Evolutionary conservation across 306 rosid genomes (phyloP).

Genomic region (Lupinus albus): DNA sequence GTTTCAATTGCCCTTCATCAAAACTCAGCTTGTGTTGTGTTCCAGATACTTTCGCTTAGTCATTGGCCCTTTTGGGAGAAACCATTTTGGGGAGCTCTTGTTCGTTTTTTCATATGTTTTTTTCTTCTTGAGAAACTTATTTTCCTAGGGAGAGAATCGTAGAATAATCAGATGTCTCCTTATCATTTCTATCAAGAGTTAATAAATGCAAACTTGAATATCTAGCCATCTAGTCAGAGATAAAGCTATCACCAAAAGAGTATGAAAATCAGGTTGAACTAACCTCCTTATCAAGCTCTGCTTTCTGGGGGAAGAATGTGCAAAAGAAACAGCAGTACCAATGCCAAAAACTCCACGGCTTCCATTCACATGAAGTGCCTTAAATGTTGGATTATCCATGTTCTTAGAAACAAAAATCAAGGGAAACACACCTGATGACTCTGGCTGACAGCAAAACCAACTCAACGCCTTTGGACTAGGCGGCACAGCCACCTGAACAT

Average conservation of each 20-base stretch:
- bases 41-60: no score
- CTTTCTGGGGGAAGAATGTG: slow-evolving; percentile 43
- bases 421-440: slow-evolving; percentile 67
- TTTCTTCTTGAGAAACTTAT: no score
- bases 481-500: slow-evolving; percentile 77
- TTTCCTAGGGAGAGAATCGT: no score
- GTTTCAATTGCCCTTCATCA: no score
- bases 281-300: slow-evolving; percentile 58
- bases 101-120: no score
- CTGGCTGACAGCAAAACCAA: slow-evolving; percentile 84
- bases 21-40: no score
- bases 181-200: slow-evolving; percentile 16
- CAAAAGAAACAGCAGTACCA: slow-evolving; percentile 74
- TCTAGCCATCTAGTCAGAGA: background rate
- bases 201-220: slow-evolving; percentile 11
- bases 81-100: no score
- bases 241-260: background rate
- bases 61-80: no score
- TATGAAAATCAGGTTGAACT: background rate
- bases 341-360: slow-evolving; percentile 75
- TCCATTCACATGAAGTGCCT: slow-evolving; percentile 65
- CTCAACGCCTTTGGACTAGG: slow-evolving; percentile 78
- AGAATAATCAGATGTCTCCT: no score
- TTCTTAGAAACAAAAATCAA: slow-evolving; percentile 71
- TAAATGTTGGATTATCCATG: slow-evolving; percentile 48